Percentiles rank a stretch among this genome's conserved stretches.
Conservation (phyloP, 140 eudicot genomes). For the Ambrosia hybrid region DNA sequence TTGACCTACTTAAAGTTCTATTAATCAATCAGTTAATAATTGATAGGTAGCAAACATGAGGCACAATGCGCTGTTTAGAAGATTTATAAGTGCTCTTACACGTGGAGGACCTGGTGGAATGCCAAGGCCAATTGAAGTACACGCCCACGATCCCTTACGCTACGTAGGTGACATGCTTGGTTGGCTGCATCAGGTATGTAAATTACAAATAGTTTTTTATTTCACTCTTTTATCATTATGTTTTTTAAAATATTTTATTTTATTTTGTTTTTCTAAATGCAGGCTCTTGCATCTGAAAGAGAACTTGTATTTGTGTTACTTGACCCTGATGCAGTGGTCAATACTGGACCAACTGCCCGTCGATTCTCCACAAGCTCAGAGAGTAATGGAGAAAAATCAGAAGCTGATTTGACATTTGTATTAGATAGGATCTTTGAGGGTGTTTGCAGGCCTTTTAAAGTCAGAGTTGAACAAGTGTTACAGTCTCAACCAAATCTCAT, state of each 20-base stretch:
- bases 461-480: slow-evolving; percentile 96
- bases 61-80: slow-evolving; percentile 89
- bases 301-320: slow-evolving; percentile 93
- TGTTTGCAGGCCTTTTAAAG: slow-evolving; percentile 94
- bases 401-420: slow-evolving; percentile 81
- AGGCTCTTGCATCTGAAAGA: slow-evolving; percentile 99
- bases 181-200: slow-evolving; percentile 91
- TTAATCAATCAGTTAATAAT: not conserved
- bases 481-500: slow-evolving; percentile 96
- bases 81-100: slow-evolving; percentile 96
- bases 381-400: slow-evolving; percentile 54
- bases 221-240: not conserved
- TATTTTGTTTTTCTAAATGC: slow-evolving; percentile 20
- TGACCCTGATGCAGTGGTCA: slow-evolving; percentile 81
- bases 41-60: slow-evolving; percentile 94
- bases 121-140: slow-evolving; percentile 99
- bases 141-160: slow-evolving; percentile 96
- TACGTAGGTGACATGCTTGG: slow-evolving; percentile 99
- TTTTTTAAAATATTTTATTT: not conserved
- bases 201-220: not conserved
- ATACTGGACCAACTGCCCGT: slow-evolving; percentile 77
- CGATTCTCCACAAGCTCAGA: slow-evolving; percentile 54
- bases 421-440: slow-evolving; percentile 97
- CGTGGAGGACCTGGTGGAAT: slow-evolving; percentile 99
- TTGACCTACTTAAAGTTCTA: not conserved